Base-by-base conservation (phyloP, 306 rosid genomes). In the Cucurbita pepo region DNA sequence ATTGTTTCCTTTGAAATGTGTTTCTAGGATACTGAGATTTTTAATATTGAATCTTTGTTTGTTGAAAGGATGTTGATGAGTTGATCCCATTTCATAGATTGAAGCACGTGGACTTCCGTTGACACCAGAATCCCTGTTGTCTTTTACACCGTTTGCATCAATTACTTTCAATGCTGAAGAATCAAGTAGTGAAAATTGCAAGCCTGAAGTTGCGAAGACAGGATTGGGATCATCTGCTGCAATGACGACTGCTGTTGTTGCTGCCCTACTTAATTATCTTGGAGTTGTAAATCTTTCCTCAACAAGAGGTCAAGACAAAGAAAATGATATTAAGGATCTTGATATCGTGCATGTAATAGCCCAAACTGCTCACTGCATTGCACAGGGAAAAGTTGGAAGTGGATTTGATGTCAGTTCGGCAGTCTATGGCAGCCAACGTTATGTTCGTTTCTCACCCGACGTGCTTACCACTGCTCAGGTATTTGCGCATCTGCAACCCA, bases 181-280 rank as follows among this genome's bases (percentile, higher is more conserved):
- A 62, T 84, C 85, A 67, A 79, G 77, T 80, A 90, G 75, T 34
- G 94, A 76, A 72, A 79, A 81, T 52, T 72, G 87, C 86, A 88
- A 81, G 81, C 98, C 97, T 62, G 98, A 93, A 88, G 97, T 93
- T 51, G 97, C 98, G 37, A 93, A 93, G 82, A 90, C 98, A 69
- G 98, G 98, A 79, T 79, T 93, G 80, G 98, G 98, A 69, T 93
- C 97, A 16, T 93, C 98, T 76, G 98, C 98, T 0, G 98, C 98
- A 18, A 93, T 93, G 98, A 93, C 98, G 74, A 87, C 96, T 36
- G 94, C 96, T 48, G 94, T 93, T 14, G 97, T 90, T 81, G 96
- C 90, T 77, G 88, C 94, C 77, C 83, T 93, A 82, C 98, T 93
- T 81, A 96, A 87, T 75, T 93, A 93, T 86, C 86, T 88, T 54